These are phyloP conservation scores for Mycena sp. DNA, from an alignment of 1,284 basidiomycete genomes.

Conservation along the genomic window DNA sequence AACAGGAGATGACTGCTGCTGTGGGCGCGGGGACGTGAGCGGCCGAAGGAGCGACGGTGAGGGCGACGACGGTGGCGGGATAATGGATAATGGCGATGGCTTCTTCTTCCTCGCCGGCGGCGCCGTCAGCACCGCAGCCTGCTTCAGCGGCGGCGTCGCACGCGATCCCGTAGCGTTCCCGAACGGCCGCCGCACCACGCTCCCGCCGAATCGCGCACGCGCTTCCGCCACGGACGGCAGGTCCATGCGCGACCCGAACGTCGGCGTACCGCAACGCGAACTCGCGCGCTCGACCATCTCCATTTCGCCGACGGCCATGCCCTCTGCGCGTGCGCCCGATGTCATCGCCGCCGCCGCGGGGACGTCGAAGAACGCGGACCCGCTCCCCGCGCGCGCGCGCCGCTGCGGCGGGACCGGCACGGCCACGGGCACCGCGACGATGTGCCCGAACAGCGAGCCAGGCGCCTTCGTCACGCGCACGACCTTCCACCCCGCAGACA, in stretches of 20 bases:
- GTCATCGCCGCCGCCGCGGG: not conserved
- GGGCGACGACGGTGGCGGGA: constrained; percentile 34
- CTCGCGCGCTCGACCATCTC: constrained; percentile 45
- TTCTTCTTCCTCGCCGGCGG: constrained; percentile 46
- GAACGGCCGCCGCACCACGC: constrained; percentile 38
- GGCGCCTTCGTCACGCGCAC: constrained; percentile 64
- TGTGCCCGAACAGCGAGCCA: constrained; percentile 72
- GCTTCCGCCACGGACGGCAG: constrained; percentile 53
- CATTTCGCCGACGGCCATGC: constrained; percentile 24
- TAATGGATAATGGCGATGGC: constrained; percentile 44
- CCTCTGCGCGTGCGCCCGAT: constrained; percentile 22
- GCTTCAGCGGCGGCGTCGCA: constrained; percentile 30
- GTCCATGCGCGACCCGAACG: constrained; percentile 61
- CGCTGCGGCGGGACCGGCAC: constrained; percentile 48
- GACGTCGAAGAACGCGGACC: constrained; percentile 41
- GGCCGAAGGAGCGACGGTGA: constrained; percentile 21
- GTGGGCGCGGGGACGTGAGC: constrained; percentile 20
- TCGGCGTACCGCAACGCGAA: constrained; percentile 64
- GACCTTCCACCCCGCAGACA: constrained; percentile 75
- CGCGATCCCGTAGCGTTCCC: constrained; percentile 16
- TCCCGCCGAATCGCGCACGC: constrained; percentile 48
- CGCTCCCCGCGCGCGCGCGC: constrained; percentile 35
- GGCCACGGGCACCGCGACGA: constrained; percentile 67
- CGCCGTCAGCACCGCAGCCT: constrained; percentile 27
- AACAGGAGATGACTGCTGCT: constrained; percentile 20